A percentile compares a stretch with the other conserved stretches of the same genome.
phyloP scores from a whole-genome alignment of 139 green algal species.

The Yamagishiella unicocca region DNA sequence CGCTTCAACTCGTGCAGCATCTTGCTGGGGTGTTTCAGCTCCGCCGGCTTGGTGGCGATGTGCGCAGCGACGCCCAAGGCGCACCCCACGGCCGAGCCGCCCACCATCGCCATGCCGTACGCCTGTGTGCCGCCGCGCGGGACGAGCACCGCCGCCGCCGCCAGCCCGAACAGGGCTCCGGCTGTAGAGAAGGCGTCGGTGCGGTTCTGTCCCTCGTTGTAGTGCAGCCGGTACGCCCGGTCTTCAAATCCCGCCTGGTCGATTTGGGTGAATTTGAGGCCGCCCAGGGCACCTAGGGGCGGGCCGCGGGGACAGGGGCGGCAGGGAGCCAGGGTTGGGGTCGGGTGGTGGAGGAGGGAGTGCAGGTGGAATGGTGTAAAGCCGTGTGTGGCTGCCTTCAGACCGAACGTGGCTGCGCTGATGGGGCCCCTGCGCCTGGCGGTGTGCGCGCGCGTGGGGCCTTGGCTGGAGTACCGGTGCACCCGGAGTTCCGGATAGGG shows the following conservation, averaged over 20 bases:
- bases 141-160: slow-evolving; percentile 43
- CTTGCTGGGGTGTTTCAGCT: slow-evolving; percentile 45
- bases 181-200: slow-evolving; percentile 14
- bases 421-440: too few species aligned
- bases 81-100: slow-evolving; percentile 54
- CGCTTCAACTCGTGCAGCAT: slow-evolving; percentile 45
- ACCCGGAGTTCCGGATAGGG: too few species aligned
- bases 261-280: slow-evolving; percentile 55
- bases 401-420: background rate
- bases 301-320: background rate
- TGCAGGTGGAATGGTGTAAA: background rate
- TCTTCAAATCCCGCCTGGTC: slow-evolving; percentile 68
- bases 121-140: background rate
- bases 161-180: slow-evolving; percentile 12
- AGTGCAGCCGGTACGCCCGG: slow-evolving; percentile 73
- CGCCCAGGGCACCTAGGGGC: slow-evolving; percentile 43
- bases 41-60: slow-evolving; percentile 45
- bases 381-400: background rate
- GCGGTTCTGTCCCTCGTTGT: slow-evolving; percentile 56
- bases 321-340: background rate
- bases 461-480: too few species aligned
- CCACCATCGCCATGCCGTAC: slow-evolving; percentile 38
- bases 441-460: too few species aligned
- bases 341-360: background rate
- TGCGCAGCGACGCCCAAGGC: slow-evolving; percentile 62